Evolutionary conservation across 2,329 filamentous ascomycete species (phyloP), one percentile per base, ranked within the genome.

Genomic region (Leptographium lundbergii): DNA sequence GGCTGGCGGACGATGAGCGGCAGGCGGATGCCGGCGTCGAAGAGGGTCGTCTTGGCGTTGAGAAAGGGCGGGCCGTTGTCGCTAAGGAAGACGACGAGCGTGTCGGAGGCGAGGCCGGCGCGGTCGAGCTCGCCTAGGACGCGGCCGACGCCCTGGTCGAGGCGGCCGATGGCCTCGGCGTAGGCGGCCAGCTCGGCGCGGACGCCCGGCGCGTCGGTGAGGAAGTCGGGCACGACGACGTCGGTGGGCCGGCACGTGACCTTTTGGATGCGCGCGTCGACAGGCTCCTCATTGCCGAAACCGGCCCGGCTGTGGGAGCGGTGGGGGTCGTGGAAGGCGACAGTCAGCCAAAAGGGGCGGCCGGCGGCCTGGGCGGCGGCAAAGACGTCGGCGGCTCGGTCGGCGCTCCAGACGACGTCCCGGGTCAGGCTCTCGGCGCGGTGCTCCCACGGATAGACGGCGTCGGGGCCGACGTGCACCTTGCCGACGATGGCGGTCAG

Each of bases 11-110:
- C 63, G 6, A 79, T 66, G 4, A 78, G 66, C 0, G 76, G 75
- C 2, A 78, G 65, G 11, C 71, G 66, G 0, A 76, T 67, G 19
- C 77, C 76, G 0, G 76, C 73, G 57, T 79, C 76, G 62, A 74
- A 79, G 0, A 79, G 66, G 0, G 75, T 78, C 0, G 76, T 79
- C 63, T 78, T 78, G 10, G 76, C 77, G 65, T 79, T 79, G 61
- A 79, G 63, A 61, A 79, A 78, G 0, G 75, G 75, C 1, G 75
- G 69, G 0, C 76, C 76, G 47, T 79, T 79, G 58, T 79, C 76
- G 60, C 74, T 77, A 4, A 75, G 62, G 58, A 79, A 77, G 4
- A 78, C 62, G 3, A 78, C 71, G 14, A 78, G 61, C 0, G 75
- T 79, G 36, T 67, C 61, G 2, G 73, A 64, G 1, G 61, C 64